phyloP scores from a whole-genome alignment of 2,329 filamentous ascomycete species.

The Sclerotinia spermophila region DNA sequence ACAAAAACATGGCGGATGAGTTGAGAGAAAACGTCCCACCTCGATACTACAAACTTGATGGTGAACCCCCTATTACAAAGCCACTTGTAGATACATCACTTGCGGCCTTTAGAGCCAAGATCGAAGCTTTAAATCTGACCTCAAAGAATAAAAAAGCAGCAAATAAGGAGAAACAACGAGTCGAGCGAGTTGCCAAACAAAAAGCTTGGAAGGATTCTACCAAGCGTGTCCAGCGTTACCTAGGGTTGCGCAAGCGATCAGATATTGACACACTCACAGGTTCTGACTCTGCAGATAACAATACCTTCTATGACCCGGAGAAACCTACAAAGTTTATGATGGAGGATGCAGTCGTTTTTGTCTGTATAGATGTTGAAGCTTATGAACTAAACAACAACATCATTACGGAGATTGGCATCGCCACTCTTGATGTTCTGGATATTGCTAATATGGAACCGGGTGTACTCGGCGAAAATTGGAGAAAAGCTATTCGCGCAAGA shows the following conservation, averaged over 20 bases:
- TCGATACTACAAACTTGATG: conserved; percentile 29
- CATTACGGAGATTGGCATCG: conserved; percentile 84
- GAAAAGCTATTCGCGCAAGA: conserved; percentile 58
- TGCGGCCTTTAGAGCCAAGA: conserved; percentile 50
- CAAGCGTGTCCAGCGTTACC: conserved; percentile 63
- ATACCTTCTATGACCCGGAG: conserved; percentile 43
- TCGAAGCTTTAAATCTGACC: conserved; percentile 49
- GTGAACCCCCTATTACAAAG: conserved; percentile 30
- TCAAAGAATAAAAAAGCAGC: conserved; percentile 44
- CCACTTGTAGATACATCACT: conserved; percentile 40
- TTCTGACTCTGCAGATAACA: conserved; percentile 26
- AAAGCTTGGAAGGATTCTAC: conserved; percentile 53
- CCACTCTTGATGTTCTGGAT: conserved; percentile 67
- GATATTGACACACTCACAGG: conserved; percentile 13
- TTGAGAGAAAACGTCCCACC: conserved; percentile 36
- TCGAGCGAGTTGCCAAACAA: conserved; percentile 48
- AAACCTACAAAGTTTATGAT: conserved; percentile 45
- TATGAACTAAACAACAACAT: conserved; percentile 63
- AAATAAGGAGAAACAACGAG: conserved; percentile 48
- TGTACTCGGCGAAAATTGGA: conserved; percentile 61
- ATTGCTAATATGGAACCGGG: conserved; percentile 57
- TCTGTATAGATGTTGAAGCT: conserved; percentile 79
- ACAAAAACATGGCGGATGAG: conserved; percentile 37
- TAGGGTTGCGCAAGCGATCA: conserved; percentile 57
- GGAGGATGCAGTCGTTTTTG: conserved; percentile 61